Conservation (phyloP, 139 green algal genomes). For the Chlorella sp. region DNA sequence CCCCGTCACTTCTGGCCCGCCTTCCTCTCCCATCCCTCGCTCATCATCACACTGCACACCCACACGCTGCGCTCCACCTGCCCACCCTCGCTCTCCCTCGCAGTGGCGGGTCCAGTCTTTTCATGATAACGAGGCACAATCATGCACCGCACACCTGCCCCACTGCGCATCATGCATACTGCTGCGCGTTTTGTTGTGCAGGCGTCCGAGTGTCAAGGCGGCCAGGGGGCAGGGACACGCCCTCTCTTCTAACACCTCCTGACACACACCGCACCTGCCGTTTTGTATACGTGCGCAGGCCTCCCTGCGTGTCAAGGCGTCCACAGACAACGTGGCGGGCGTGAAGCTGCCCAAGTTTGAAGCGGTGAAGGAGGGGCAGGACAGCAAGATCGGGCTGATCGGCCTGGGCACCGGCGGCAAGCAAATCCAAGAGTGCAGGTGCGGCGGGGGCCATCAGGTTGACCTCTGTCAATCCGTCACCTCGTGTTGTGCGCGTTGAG, state of each 20-base stretch:
- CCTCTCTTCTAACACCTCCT: no score
- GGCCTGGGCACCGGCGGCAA: constrained; percentile 94
- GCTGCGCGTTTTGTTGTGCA: no score
- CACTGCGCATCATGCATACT: no score
- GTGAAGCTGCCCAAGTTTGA: constrained; percentile 97
- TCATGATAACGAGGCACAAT: no score
- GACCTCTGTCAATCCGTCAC: no score
- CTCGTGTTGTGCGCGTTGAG: no score
- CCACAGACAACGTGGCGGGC: constrained; percentile 96
- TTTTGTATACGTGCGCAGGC: constrained; percentile 1
- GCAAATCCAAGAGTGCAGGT: constrained; percentile 88
- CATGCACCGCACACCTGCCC: no score
- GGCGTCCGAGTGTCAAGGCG: no score
- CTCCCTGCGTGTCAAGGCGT: constrained; percentile 62
- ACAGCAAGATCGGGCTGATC: constrained; percentile 88
- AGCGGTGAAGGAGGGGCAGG: constrained; percentile 54
- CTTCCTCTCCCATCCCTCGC: not conserved
- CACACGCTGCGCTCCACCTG: not conserved
- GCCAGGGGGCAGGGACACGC: no score
- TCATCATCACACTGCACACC: not conserved
- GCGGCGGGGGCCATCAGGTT: not conserved
- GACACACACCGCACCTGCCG: no score
- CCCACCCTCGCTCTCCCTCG: no score
- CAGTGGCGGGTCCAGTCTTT: no score
- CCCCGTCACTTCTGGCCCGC: not conserved